phyloP scores from a whole-genome alignment of 2,329 filamentous ascomycete species.

The Fusarium aywerte region DNA sequence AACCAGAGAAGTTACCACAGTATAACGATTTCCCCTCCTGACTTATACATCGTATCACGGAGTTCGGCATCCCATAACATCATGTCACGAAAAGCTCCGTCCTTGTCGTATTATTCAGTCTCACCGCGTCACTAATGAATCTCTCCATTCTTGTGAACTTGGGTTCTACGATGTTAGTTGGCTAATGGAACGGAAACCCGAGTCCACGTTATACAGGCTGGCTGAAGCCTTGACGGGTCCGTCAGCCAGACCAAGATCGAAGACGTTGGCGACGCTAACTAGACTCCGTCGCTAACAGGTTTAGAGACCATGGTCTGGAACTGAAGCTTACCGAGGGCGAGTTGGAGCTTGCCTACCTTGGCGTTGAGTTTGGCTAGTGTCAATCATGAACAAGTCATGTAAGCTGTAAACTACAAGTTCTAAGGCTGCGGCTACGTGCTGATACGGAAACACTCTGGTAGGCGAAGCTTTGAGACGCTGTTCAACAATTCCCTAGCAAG shows the following conservation, averaged over 20 bases:
- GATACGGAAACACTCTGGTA: not conserved
- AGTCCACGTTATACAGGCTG: not conserved
- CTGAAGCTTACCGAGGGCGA: not conserved
- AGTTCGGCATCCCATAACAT: not conserved
- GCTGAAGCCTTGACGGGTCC: not conserved
- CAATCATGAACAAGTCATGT: not conserved
- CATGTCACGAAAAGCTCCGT: not conserved
- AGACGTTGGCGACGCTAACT: not conserved
- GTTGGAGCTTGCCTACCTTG: not conserved
- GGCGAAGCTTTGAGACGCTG: not conserved
- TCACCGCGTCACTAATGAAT: too few relatives aligned
- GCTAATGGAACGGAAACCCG: not conserved
- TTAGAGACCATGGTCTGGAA: conserved; percentile 15
- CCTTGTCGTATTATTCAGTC: not conserved
- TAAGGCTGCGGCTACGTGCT: conserved; percentile 3
- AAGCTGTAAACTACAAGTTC: not conserved
- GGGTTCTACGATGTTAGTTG: not conserved
- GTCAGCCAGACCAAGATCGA: not conserved
- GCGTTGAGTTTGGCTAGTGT: not conserved
- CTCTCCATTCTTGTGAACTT: not conserved
- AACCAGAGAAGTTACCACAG: not conserved
- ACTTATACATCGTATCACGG: not conserved
- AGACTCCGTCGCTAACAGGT: not conserved
- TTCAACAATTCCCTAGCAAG: not conserved
- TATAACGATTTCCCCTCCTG: not conserved